These are phyloP conservation scores for Globisporangium paroecandrum DNA, from an alignment of 352 stramenopile species.

Conservation along the genomic window DNA sequence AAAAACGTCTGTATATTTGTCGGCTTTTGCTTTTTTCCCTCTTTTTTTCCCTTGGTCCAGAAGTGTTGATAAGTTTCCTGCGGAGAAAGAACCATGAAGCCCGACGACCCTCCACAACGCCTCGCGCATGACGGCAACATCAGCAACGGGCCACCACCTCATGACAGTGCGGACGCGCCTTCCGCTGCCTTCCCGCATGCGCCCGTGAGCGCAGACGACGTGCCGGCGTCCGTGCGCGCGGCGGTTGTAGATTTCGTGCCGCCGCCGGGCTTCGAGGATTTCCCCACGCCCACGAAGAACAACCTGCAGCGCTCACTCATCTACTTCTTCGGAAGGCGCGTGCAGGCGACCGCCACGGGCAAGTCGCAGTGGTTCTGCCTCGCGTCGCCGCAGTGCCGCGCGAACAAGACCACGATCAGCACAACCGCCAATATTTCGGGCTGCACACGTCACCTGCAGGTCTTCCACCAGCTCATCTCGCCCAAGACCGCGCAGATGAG, in stretches of 20 bases:
- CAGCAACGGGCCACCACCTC: not conserved
- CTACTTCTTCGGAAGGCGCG: constrained; percentile 24
- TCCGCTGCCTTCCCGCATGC: not conserved
- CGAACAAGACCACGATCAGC: constrained; percentile 24
- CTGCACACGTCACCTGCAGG: constrained; percentile 24
- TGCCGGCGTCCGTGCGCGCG: constrained; percentile 9
- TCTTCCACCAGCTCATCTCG: constrained; percentile 25
- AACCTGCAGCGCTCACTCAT: constrained; percentile 26
- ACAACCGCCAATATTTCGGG: constrained; percentile 24
- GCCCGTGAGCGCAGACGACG: constrained; percentile 10
- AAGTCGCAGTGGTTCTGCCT: constrained; percentile 28
- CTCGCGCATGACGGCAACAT: not conserved
- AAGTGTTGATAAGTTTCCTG: not conserved
- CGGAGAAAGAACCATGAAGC: not conserved
- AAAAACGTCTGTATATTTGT: not conserved
- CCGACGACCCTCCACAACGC: not conserved
- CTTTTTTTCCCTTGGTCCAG: not conserved
- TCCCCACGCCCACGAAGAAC: constrained; percentile 24
- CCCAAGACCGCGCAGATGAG: constrained; percentile 21
- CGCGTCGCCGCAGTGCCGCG: constrained; percentile 20
- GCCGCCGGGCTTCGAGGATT: constrained; percentile 17
- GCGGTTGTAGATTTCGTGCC: constrained; percentile 17
- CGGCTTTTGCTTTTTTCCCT: not conserved
- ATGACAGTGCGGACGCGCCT: not conserved
- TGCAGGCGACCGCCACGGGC: constrained; percentile 9